Evolutionary conservation across 192 early-diverging fungal species (phyloP).

Genomic region (Lobosporangium transversale): DNA sequence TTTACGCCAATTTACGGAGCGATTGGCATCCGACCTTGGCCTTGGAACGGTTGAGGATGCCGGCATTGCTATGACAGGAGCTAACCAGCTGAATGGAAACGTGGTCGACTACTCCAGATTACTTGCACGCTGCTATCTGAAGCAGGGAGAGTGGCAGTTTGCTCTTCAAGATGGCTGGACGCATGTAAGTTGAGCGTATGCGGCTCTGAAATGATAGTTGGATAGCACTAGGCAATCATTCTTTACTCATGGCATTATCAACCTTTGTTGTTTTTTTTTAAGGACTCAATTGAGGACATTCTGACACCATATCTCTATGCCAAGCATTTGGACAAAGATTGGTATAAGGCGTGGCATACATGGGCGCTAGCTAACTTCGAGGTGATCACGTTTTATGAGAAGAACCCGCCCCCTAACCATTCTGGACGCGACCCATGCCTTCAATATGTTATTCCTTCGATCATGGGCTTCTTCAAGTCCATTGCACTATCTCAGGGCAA

Average conservation of each 20-base stretch:
- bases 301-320: conserved; percentile 85
- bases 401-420: conserved; percentile 55
- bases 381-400: conserved; percentile 79
- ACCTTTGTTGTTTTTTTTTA: not conserved
- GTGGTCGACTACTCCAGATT: conserved; percentile 61
- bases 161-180: conserved; percentile 60
- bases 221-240: not conserved
- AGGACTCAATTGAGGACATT: conserved; percentile 75
- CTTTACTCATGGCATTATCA: not conserved
- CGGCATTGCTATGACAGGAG: conserved; percentile 59
- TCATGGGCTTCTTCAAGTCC: conserved; percentile 93
- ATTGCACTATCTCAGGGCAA: conserved; percentile 88
- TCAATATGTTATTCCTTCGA: conserved; percentile 87
- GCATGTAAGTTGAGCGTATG: conserved; percentile 31
- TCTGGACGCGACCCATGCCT: conserved; percentile 53
- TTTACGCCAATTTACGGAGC: conserved; percentile 82
- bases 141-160: conserved; percentile 95
- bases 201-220: too few relatives aligned
- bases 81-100: conserved; percentile 54
- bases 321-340: conserved; percentile 87
- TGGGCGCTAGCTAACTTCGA: conserved; percentile 96
- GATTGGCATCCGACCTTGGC: conserved; percentile 77
- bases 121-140: conserved; percentile 88
- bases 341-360: conserved; percentile 98
- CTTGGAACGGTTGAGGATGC: conserved; percentile 63